phyloP scores from a whole-genome alignment of 1,139 yeast genomes.

The Starmera stellimalicola region DNA sequence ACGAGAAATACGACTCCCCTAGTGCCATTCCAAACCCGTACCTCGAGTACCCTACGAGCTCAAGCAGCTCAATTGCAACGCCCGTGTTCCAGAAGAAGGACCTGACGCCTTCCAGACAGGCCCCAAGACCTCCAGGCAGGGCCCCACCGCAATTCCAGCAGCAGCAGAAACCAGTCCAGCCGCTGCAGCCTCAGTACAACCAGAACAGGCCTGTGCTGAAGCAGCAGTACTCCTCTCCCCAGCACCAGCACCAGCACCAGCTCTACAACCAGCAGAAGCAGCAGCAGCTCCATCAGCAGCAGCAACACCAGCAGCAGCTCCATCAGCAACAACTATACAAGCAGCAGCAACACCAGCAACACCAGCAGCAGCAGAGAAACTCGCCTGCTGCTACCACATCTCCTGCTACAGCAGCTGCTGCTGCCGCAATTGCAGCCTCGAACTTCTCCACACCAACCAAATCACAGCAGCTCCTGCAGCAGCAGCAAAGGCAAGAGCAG shows the following conservation, averaged over 20 bases:
- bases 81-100: conserved; percentile 8
- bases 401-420: conserved; percentile 21
- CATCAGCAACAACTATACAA: conserved; percentile 11
- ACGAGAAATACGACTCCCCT: conserved; percentile 13
- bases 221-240: conserved; percentile 3
- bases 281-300: conserved; percentile 15
- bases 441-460: conserved; percentile 3
- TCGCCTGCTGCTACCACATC: conserved; percentile 15
- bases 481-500: too few species aligned
- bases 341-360: conserved; percentile 11
- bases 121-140: conserved; percentile 18
- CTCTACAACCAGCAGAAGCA: conserved; percentile 10
- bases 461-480: neutral
- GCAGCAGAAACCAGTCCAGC: conserved; percentile 9
- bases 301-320: conserved; percentile 9
- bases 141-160: neutral
- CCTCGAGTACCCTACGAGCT: conserved; percentile 5
- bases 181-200: conserved; percentile 3
- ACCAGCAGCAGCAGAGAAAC: conserved; percentile 8
- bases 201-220: neutral
- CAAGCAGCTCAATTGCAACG: conserved; percentile 4
- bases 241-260: conserved; percentile 3
- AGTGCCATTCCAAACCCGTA: conserved; percentile 21
- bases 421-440: conserved; percentile 17
- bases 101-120: conserved; percentile 17